Evolutionary conservation across 2,329 filamentous ascomycete genomes (phyloP).

Genomic region (Knufia fluminis): DNA sequence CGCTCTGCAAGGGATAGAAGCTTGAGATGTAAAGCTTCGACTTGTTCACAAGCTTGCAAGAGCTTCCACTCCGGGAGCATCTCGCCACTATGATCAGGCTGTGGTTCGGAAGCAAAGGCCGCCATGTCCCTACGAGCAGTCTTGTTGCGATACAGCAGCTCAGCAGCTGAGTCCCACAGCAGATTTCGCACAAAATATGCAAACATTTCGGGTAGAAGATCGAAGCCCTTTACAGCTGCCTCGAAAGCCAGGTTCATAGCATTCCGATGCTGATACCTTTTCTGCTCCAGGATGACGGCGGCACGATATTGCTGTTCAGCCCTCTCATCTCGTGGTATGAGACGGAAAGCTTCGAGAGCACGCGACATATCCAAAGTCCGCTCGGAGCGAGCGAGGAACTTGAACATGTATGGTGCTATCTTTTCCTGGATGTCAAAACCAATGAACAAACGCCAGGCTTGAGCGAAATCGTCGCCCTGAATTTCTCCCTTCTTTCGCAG

Average conservation of each 20-base stretch:
- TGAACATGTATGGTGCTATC: slow-evolving; percentile 23
- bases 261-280: slow-evolving; percentile 14
- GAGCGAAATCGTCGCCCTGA: slow-evolving; percentile 25
- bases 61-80: not conserved
- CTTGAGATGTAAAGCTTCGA: slow-evolving; percentile 17
- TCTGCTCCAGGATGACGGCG: slow-evolving; percentile 13
- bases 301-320: slow-evolving; percentile 38
- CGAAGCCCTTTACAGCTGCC: slow-evolving; percentile 26
- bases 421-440: slow-evolving; percentile 8
- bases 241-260: slow-evolving; percentile 35
- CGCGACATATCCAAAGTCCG: slow-evolving; percentile 33
- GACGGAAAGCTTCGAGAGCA: slow-evolving; percentile 38
- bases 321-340: slow-evolving; percentile 30
- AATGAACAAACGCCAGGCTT: slow-evolving; percentile 33
- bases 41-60: not conserved
- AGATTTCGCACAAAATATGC: slow-evolving; percentile 25
- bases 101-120: not conserved
- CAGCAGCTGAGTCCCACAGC: slow-evolving; percentile 27
- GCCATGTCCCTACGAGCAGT: not conserved
- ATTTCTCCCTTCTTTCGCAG: not conserved
- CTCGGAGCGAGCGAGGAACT: slow-evolving; percentile 33
- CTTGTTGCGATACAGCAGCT: not conserved
- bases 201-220: slow-evolving; percentile 27
- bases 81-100: not conserved
- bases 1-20: slow-evolving; percentile 23